Percentiles rank a stretch among this genome's conserved stretches.
These are phyloP conservation scores for Uncinocarpus reesii DNA, from an alignment of 2,329 filamentous ascomycete species.

Conservation along the genomic window DNA sequence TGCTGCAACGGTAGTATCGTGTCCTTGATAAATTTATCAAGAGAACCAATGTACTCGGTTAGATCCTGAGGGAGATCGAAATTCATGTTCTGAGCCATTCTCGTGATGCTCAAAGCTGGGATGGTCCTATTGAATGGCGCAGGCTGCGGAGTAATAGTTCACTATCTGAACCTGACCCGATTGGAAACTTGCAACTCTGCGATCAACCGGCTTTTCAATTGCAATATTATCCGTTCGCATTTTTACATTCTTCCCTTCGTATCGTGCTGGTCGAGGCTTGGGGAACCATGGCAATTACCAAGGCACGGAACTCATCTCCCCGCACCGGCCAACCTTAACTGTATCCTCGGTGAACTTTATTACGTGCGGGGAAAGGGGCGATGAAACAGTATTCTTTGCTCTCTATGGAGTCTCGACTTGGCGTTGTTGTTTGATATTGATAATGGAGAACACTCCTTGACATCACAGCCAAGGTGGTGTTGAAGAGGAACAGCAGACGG, in stretches of 20 bases:
- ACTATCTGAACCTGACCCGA: too few species aligned
- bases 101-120: background rate
- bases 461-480: too few species aligned
- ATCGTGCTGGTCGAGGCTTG: too few species aligned
- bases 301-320: background rate
- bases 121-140: background rate
- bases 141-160: too few species aligned
- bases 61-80: conserved; percentile 47
- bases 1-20: conserved; percentile 48
- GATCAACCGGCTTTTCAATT: too few species aligned
- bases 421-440: too few species aligned
- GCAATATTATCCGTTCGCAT: too few species aligned
- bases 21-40: conserved; percentile 49
- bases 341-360: background rate
- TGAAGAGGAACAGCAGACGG: too few species aligned
- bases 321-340: background rate
- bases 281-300: background rate
- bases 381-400: background rate
- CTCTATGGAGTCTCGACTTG: background rate
- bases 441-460: too few species aligned
- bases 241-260: too few species aligned
- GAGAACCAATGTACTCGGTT: conserved; percentile 37
- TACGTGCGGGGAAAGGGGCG: background rate
- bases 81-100: conserved; percentile 36
- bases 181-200: too few species aligned